phyloP scores from a whole-genome alignment of 257 asterid species.

The Agastache rugosa region DNA sequence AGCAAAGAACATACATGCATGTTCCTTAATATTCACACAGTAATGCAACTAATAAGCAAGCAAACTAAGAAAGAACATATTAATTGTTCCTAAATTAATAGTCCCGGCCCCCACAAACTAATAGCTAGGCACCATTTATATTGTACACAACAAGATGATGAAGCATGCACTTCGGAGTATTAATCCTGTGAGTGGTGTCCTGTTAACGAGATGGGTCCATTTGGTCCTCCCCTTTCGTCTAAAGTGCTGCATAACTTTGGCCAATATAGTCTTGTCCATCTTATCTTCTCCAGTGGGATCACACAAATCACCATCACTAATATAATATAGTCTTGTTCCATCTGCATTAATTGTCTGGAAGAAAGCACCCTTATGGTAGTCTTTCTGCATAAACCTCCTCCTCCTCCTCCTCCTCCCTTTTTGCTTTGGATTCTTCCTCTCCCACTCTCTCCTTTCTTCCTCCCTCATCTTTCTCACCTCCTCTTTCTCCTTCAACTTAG shows the following conservation, averaged over 20 bases:
- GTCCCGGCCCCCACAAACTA: too few species aligned
- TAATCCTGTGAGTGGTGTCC: slow-evolving; percentile 98
- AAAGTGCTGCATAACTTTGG: slow-evolving; percentile 96
- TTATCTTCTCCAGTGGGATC: slow-evolving; percentile 95
- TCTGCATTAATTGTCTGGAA: slow-evolving; percentile 79
- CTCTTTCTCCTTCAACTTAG: slow-evolving; percentile 82
- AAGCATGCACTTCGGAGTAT: slow-evolving; percentile 66
- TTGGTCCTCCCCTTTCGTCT: slow-evolving; percentile 97
- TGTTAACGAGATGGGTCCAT: slow-evolving; percentile 95
- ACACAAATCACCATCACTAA: slow-evolving; percentile 78
- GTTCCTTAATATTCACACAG: too few species aligned
- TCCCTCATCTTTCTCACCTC: slow-evolving; percentile 96
- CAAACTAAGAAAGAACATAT: too few species aligned
- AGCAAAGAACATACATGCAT: too few species aligned
- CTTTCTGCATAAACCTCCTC: slow-evolving; percentile 96
- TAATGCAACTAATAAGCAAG: too few species aligned
- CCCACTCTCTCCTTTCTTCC: slow-evolving; percentile 97
- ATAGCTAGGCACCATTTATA: slow-evolving; percentile 7
- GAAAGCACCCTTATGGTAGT: slow-evolving; percentile 96
- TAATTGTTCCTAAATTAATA: too few species aligned
- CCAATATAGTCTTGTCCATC: slow-evolving; percentile 84
- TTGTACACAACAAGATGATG: slow-evolving; percentile 8
- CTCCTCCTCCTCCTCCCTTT: too few species aligned
- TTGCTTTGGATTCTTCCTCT: slow-evolving; percentile 87
- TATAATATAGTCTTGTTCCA: too few species aligned